Evolutionary conservation across 2,329 filamentous ascomycete species (phyloP), one percentile per base, ranked within the genome.

Genomic region (Cercospora sojina): DNA sequence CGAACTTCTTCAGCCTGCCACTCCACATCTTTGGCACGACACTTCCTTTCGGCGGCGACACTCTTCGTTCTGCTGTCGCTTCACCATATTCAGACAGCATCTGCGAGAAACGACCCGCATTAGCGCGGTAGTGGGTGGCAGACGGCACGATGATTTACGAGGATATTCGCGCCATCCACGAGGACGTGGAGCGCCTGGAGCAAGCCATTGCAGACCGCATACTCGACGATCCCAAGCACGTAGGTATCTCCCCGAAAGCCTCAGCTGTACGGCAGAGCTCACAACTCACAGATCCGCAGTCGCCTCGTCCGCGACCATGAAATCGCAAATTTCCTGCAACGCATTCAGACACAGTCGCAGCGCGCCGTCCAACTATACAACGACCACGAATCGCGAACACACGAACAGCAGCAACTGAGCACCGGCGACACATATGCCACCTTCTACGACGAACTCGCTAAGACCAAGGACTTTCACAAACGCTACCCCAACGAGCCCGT

Each of bases 121-220:
- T 23, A 5, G 23, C 27, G 59, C 53, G 29, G 38, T 20, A 56
- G 49, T 32, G 29, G 27, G 43, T 31, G 49, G 25, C 29, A 35
- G 58, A 51, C 59, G 20, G 43, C 49, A 77, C 51, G 41, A 88
- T 97, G 93, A 83, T 96, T 72, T 82, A 97, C 70, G 96, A 99
- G 83, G 93, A 98, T 74, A 91, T 98, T 81, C 88, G 95, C 74
- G 93, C 92, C 75, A 87, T 97, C 74, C 93, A 97, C 74, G 95
- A 99, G 86, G 95, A 99, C 80, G 83, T 99, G 59, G 95, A 99
- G 85, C 90, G 95, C 70, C 86, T 99, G 67, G 95, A 99, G 81
- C 92, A 97, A 79, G 95, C 91, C 62, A 90, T 97, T 74, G 90
- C 92, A 63, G 93, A 98, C 81, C 91, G 93, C 75, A 87, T 96